Evolutionary conservation across 2,329 filamentous ascomycete genomes (phyloP).

Genomic region (Paramyrothecium roridum): DNA sequence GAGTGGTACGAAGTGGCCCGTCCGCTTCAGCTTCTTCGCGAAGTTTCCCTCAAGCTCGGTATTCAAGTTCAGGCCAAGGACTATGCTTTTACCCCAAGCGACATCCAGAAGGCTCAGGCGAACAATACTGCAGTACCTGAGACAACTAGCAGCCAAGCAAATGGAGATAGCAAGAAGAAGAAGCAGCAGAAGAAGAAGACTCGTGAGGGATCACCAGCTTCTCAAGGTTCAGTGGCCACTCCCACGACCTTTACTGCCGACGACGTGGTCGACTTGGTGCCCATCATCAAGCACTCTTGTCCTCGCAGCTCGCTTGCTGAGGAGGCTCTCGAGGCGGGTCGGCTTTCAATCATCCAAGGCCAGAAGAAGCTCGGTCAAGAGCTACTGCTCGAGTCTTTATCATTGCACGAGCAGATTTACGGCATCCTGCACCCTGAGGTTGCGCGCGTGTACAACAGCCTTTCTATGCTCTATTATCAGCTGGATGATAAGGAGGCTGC

Average conservation of each 20-base stretch:
- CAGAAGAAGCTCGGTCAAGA: constrained; percentile 97
- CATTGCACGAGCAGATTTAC: constrained; percentile 97
- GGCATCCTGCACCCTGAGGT: constrained; percentile 96
- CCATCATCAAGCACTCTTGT: constrained; percentile 89
- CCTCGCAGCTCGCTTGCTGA: constrained; percentile 89
- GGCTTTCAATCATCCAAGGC: constrained; percentile 91
- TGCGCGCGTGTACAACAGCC: constrained; percentile 87
- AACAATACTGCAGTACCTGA: constrained; percentile 28
- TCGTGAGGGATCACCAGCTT: constrained; percentile 50
- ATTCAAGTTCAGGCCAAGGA: constrained; percentile 78
- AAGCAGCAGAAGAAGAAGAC: constrained; percentile 65
- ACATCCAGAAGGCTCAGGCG: constrained; percentile 13
- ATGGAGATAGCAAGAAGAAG: constrained; percentile 49
- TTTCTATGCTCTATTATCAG: constrained; percentile 95
- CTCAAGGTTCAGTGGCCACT: constrained; percentile 36
- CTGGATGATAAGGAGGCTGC: constrained; percentile 97
- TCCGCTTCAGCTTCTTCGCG: constrained; percentile 81
- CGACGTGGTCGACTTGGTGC: constrained; percentile 90
- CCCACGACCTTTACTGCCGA: constrained; percentile 66
- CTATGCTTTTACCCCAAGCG: constrained; percentile 29
- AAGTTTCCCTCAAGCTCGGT: constrained; percentile 84
- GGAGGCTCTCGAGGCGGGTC: constrained; percentile 91
- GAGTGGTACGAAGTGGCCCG: constrained; percentile 67
- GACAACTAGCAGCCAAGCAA: constrained; percentile 34
- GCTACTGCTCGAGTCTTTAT: constrained; percentile 90